phyloP scores from a whole-genome alignment of 345 rosid species.

The Melaleuca alternifolia region DNA sequence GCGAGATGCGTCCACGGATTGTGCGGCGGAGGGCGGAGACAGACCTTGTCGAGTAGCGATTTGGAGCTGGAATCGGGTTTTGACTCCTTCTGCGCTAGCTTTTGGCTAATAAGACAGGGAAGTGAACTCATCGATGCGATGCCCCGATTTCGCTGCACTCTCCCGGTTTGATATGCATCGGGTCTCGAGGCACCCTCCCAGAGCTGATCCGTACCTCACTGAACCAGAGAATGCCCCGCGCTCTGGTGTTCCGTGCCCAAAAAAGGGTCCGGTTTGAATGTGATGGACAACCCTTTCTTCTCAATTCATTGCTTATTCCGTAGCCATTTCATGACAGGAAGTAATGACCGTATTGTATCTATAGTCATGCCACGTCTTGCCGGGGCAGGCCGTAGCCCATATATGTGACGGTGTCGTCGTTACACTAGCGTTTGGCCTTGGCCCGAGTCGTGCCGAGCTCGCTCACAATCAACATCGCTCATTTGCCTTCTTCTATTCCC shows the following conservation, averaged over 20 bases:
- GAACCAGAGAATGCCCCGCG: neutral
- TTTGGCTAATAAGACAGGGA: neutral
- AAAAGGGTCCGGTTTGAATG: neutral
- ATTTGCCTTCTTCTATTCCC: neutral
- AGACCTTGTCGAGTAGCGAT: neutral
- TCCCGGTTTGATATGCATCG: neutral
- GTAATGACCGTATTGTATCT: neutral
- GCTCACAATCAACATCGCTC: neutral
- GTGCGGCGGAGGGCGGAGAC: neutral
- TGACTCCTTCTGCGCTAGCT: neutral
- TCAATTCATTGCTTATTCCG: neutral
- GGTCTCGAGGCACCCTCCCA: neutral
- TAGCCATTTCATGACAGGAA: neutral
- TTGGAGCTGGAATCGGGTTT: neutral
- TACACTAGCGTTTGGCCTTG: too few relatives aligned
- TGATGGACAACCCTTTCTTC: neutral
- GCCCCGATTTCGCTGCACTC: neutral
- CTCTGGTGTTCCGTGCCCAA: neutral
- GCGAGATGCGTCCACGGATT: neutral
- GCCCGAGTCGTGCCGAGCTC: neutral
- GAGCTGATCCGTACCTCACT: neutral
- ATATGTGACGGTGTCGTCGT: fast-evolving
- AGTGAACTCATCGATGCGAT: neutral
- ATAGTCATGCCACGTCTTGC: neutral
- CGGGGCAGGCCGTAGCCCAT: neutral